Percentiles rank a stretch among this genome's conserved stretches.
Evolutionary conservation across 2,329 filamentous ascomycete genomes (phyloP).

Genomic region (Macroventuria anomochaeta): DNA sequence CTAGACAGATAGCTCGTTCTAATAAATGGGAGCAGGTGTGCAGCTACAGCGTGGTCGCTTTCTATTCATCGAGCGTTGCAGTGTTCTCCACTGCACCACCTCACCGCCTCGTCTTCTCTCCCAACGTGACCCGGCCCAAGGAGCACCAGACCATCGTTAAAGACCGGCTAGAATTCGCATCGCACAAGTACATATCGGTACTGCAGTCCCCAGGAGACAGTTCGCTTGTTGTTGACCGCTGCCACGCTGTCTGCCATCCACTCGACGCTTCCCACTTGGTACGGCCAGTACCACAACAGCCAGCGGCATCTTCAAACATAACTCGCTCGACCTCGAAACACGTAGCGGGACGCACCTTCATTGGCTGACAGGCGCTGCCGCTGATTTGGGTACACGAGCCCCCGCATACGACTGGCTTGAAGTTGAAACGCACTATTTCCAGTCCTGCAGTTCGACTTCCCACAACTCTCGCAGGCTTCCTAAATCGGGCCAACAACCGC

Average conservation of each 20-base stretch:
- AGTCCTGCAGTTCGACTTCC: constrained; percentile 39
- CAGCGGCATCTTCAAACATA: constrained; percentile 40
- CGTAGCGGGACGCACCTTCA: constrained; percentile 30
- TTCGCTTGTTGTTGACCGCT: constrained; percentile 22
- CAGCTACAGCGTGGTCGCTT: constrained; percentile 49
- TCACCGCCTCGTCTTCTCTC: constrained; percentile 42
- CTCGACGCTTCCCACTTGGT: constrained; percentile 8
- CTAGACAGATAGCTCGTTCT: constrained; percentile 57
- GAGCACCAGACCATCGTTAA: constrained; percentile 31
- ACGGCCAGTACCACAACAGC: constrained; percentile 26
- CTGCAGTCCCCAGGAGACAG: constrained; percentile 23
- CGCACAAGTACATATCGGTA: constrained; percentile 31
- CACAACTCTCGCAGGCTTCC: constrained; percentile 32
- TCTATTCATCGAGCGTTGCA: constrained; percentile 37
- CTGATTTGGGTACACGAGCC: constrained; percentile 19
- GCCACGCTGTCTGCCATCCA: constrained; percentile 20
- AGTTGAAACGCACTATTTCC: constrained; percentile 47
- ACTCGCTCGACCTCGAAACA: constrained; percentile 41
- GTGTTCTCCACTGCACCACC: constrained; percentile 33
- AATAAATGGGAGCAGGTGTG: constrained; percentile 65
- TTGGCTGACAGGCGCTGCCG: constrained; percentile 43
- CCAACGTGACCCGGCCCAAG: constrained; percentile 37
- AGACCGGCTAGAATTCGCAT: constrained; percentile 21
- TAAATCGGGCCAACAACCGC: constrained; percentile 44
- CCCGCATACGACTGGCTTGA: constrained; percentile 18